Conservation (phyloP, 2,329 filamentous ascomycete species). For the Leptoxyphium fumago region DNA sequence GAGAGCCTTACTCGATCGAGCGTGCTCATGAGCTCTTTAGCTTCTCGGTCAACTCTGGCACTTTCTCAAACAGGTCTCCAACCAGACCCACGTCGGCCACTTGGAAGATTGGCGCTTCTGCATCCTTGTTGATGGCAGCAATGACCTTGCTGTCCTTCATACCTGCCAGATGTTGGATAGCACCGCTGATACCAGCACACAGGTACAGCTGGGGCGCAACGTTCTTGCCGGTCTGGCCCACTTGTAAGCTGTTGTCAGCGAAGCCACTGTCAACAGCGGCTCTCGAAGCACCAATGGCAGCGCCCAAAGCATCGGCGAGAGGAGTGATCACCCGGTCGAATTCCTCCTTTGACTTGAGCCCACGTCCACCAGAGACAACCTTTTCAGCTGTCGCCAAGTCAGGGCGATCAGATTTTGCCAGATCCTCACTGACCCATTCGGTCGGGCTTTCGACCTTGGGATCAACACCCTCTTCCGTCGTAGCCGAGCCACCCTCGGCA, state of each 20-base stretch:
- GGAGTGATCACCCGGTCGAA: constrained; percentile 89
- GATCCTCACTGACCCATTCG: constrained; percentile 88
- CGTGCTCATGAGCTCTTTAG: constrained; percentile 39
- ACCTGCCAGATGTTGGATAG: constrained; percentile 93
- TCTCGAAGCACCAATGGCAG: constrained; percentile 88
- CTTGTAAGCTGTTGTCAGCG: constrained; percentile 94
- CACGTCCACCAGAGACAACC: constrained; percentile 87
- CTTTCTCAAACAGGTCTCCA: constrained; percentile 87
- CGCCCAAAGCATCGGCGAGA: constrained; percentile 79
- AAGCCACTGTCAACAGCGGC: constrained; percentile 95
- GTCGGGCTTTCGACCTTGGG: constrained; percentile 58
- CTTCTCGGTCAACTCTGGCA: constrained; percentile 93
- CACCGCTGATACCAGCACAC: constrained; percentile 88
- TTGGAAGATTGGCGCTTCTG: constrained; percentile 95
- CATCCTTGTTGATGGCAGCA: constrained; percentile 95
- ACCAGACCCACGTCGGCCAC: constrained; percentile 92
- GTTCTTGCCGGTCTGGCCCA: constrained; percentile 97
- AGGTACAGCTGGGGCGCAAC: constrained; percentile 92
- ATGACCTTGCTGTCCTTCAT: constrained; percentile 99
- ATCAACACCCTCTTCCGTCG: constrained; percentile 69
- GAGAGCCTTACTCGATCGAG: not conserved
- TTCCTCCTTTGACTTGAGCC: constrained; percentile 94
- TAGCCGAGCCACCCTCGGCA: constrained; percentile 55
- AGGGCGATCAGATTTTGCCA: constrained; percentile 84
- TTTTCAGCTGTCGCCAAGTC: constrained; percentile 79